These are phyloP conservation scores for Mucor indicus DNA, from an alignment of 371 early-diverging fungal species.

Conservation along the genomic window DNA sequence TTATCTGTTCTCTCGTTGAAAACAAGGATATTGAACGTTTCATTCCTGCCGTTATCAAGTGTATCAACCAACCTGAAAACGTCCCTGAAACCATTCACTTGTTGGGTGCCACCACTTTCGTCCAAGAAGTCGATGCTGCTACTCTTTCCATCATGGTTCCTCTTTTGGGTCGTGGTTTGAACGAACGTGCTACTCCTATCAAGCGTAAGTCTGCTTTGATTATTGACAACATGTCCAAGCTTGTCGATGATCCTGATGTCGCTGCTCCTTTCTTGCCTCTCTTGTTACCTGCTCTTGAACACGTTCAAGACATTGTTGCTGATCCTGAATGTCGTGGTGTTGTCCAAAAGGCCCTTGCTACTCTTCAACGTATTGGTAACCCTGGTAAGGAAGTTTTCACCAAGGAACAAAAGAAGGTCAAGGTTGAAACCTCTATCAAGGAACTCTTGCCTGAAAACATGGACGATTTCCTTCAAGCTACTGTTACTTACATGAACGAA, in stretches of 20 bases:
- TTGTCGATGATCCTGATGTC: constrained; percentile 76
- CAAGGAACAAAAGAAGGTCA: constrained; percentile 43
- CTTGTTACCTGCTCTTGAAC: constrained; percentile 75
- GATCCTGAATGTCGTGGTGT: constrained; percentile 80
- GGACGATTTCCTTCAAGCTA: constrained; percentile 21
- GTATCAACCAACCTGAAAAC: constrained; percentile 67
- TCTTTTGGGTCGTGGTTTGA: constrained; percentile 74
- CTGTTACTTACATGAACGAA: constrained; percentile 42
- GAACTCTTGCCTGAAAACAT: constrained; percentile 32
- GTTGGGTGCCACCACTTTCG: constrained; percentile 75
- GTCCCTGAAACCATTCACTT: constrained; percentile 64
- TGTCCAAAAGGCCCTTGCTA: constrained; percentile 47
- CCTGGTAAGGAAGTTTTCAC: constrained; percentile 30
- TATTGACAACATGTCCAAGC: constrained; percentile 84
- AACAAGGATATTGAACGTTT: constrained; percentile 68
- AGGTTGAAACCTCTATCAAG: constrained; percentile 38
- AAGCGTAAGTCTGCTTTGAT: constrained; percentile 82
- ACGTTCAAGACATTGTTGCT: constrained; percentile 74
- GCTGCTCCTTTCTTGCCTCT: constrained; percentile 82
- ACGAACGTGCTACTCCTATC: constrained; percentile 59
- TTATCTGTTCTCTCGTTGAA: constrained; percentile 51
- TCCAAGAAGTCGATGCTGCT: constrained; percentile 74
- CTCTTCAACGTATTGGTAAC: constrained; percentile 39
- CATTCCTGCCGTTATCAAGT: constrained; percentile 60
- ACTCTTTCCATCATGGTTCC: constrained; percentile 84